Conservation (phyloP, 2,329 filamentous ascomycete species). For the Venturia effusa region DNA sequence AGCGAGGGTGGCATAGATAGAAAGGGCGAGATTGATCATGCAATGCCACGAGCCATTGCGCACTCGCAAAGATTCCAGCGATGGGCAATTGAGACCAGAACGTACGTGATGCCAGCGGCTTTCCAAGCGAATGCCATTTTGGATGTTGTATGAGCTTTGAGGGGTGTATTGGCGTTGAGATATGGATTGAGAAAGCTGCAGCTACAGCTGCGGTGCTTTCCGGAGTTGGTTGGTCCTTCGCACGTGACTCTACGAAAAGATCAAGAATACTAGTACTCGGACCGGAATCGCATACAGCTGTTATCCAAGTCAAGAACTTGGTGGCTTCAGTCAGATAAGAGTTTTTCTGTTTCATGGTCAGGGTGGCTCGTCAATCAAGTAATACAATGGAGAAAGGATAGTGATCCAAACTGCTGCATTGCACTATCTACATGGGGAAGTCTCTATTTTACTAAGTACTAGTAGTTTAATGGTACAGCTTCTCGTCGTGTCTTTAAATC, state of each 20-base stretch:
- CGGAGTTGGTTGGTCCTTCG: neutral
- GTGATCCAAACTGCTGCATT: neutral
- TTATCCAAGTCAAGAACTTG: neutral
- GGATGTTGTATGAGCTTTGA: constrained; percentile 24
- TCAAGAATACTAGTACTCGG: too few species aligned
- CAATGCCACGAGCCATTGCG: constrained; percentile 8
- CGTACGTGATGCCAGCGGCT: constrained; percentile 91
- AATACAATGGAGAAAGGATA: neutral
- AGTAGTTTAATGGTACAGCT: constrained; percentile 9
- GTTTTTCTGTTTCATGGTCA: neutral
- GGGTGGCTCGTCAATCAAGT: neutral
- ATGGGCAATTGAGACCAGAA: constrained; percentile 19
- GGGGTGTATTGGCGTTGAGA: neutral
- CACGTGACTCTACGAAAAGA: neutral
- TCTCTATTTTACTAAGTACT: constrained; percentile 8
- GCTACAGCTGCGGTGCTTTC: neutral
- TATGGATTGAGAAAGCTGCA: neutral
- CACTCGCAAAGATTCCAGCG: neutral
- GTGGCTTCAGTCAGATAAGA: neutral
- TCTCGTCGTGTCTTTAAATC: neutral
- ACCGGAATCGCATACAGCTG: neutral
- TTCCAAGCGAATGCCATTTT: constrained; percentile 98
- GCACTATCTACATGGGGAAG: neutral
- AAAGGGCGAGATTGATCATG: neutral
- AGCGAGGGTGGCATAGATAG: neutral